phyloP scores from a whole-genome alignment of 306 rosid species.

The Trifolium fragiferum region DNA sequence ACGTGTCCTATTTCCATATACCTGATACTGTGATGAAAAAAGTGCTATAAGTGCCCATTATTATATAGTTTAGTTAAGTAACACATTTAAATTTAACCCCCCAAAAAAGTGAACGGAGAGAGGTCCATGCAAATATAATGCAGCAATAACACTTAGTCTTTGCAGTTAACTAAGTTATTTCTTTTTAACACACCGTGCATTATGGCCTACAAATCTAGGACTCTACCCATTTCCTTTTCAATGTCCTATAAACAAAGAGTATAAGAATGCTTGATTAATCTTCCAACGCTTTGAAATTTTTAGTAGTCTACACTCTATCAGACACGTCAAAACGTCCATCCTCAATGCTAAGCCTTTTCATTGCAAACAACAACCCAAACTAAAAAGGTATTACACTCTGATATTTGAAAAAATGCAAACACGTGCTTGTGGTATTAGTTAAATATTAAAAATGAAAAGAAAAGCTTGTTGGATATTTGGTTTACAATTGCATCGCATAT shows the following conservation, averaged over 20 bases:
- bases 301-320: neutral
- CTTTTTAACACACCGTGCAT: neutral
- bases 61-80: slow-evolving; percentile 8
- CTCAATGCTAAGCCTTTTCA: slow-evolving; percentile 10
- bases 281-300: slow-evolving; percentile 5
- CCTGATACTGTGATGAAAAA: neutral
- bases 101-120: neutral
- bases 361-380: neutral
- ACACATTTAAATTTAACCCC: neutral
- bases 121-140: neutral
- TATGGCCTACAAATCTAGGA: neutral
- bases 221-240: neutral
- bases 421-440: neutral
- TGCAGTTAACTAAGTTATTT: neutral
- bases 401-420: neutral
- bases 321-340: neutral
- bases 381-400: neutral
- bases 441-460: neutral
- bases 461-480: neutral
- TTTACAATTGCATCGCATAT: neutral
- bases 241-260: neutral
- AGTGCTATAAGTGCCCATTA: neutral
- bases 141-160: neutral
- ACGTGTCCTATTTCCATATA: neutral
- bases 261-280: slow-evolving; percentile 1